Evolutionary conservation across 768 basidiomycete species (phyloP), one percentile per base, ranked within the genome.

Genomic region (Leucocoprinus birnbaumii): DNA sequence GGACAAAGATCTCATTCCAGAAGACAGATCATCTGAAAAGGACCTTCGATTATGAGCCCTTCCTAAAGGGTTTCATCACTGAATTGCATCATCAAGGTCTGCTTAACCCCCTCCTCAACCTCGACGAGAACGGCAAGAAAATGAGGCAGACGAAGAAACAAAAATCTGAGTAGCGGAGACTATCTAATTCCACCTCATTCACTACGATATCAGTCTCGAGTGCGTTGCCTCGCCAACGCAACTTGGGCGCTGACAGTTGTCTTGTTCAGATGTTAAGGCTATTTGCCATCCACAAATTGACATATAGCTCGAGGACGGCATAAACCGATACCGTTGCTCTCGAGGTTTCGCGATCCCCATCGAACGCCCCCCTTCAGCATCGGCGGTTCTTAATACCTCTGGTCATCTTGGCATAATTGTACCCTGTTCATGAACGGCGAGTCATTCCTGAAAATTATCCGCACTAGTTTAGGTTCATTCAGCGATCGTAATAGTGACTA

Each of bases 21-120:
- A 61, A 84, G 84, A 75, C 74, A 9, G 84, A 86, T 21, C 75
- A 83, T 58, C 61, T 80, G 42, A 82, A 80, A 49, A 69, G 85
- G 13, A 84, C 83, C 9, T 80, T 78, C 59, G 83, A 86, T 65
- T 86, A 85, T 58, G 82, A 84, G 61, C 82, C 82, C 0, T 85
- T 86, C 65, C 67, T 84, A 26, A 67, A 65, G n/a, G 72, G 68
- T 34, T 84, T 79, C 56, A 58, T 81, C 7, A 66, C 59, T 13
- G 62, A 65, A 2, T 56, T 83, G 59, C 74, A 82, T 38, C 55
- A 66, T 1, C 80, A 81, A 57, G 82, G 80, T 0, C 56, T 80
- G 18, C 64, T 85, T 25, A 71, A 77, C 37, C 60, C 72, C 1
- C 61, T 79, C 18, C 69, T 84, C 2, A 72, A 72, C 50, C 61